Conservation (phyloP, 2,329 filamentous ascomycete genomes). For the Colletotrichum orbiculare region DNA sequence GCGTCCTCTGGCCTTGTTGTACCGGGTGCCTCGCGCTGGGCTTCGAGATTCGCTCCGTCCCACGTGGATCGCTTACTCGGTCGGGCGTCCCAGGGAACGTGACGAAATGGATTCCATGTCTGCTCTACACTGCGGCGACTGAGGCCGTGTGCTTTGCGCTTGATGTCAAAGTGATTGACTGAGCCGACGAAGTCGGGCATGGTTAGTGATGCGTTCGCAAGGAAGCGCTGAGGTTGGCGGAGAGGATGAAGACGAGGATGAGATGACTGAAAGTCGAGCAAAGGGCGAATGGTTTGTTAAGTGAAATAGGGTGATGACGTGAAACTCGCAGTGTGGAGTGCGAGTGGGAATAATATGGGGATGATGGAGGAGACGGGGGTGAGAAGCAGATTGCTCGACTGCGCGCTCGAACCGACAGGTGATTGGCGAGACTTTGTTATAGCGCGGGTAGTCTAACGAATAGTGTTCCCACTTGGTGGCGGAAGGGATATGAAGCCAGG, state of each 20-base stretch:
- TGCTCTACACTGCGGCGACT: constrained; percentile 52
- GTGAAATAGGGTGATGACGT: constrained; percentile 34
- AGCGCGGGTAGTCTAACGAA: constrained; percentile 11
- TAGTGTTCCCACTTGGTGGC: constrained; percentile 7
- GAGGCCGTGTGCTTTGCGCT: constrained; percentile 55
- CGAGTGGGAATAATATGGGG: constrained; percentile 24
- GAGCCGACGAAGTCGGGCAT: constrained; percentile 34
- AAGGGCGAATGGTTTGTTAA: constrained; percentile 14
- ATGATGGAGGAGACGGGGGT: constrained; percentile 17
- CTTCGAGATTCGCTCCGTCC: constrained; percentile 48
- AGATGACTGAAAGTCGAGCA: constrained; percentile 3
- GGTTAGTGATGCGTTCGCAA: constrained; percentile 16
- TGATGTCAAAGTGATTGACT: constrained; percentile 61
- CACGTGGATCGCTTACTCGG: constrained; percentile 47
- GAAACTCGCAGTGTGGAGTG: constrained; percentile 33
- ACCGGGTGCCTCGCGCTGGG: constrained; percentile 39
- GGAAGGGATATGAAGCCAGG: not conserved
- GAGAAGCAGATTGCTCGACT: constrained; percentile 4
- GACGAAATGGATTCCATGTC: constrained; percentile 57
- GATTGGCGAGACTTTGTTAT: constrained; percentile 11
- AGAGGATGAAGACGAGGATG: not conserved
- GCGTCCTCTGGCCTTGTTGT: constrained; percentile 31
- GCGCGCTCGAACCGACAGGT: constrained; percentile 3
- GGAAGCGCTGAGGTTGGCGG: constrained; percentile 4
- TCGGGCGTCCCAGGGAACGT: constrained; percentile 49